phyloP scores from a whole-genome alignment of 2,329 filamentous ascomycete genomes.

The Ascochyta lentis region DNA sequence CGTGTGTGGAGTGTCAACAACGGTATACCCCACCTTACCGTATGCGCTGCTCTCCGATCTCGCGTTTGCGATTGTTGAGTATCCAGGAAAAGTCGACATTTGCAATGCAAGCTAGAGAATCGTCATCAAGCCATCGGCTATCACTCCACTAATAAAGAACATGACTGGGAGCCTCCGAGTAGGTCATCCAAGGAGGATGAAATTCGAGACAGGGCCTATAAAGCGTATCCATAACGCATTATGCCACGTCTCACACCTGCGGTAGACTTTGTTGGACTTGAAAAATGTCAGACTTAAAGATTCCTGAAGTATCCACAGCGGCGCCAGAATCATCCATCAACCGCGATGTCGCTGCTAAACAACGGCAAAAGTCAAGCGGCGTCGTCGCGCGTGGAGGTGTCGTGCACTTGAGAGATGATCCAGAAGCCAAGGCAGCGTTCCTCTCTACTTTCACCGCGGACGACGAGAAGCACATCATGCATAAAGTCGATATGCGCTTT shows the following conservation, averaged over 20 bases:
- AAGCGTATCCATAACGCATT: neutral
- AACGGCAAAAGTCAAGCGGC: slow-evolving; percentile 16
- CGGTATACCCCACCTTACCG: neutral
- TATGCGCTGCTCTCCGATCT: neutral
- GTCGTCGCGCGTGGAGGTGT: slow-evolving; percentile 22
- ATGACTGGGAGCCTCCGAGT: slow-evolving; percentile 5
- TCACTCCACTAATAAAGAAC: slow-evolving; percentile 12
- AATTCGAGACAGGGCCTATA: neutral
- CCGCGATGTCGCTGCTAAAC: slow-evolving; percentile 17
- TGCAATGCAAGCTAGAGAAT: slow-evolving; percentile 20
- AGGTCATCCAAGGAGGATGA: neutral
- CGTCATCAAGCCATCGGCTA: slow-evolving; percentile 12
- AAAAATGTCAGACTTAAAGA: slow-evolving; percentile 4
- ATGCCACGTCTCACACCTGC: too few relatives aligned
- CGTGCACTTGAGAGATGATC: slow-evolving; percentile 27
- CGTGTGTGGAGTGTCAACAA: neutral
- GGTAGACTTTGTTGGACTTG: too few relatives aligned
- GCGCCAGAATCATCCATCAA: slow-evolving; percentile 14
- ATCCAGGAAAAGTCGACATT: neutral
- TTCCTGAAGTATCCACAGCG: slow-evolving; percentile 6
- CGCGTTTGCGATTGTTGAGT: neutral
- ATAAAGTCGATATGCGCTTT: slow-evolving; percentile 31
- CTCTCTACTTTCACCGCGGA: slow-evolving; percentile 29
- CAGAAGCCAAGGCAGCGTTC: slow-evolving; percentile 29
- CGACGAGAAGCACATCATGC: slow-evolving; percentile 34